Base-by-base conservation (phyloP, 495 filamentous ascomycete genomes). In the Baudoinia panamericana region DNA sequence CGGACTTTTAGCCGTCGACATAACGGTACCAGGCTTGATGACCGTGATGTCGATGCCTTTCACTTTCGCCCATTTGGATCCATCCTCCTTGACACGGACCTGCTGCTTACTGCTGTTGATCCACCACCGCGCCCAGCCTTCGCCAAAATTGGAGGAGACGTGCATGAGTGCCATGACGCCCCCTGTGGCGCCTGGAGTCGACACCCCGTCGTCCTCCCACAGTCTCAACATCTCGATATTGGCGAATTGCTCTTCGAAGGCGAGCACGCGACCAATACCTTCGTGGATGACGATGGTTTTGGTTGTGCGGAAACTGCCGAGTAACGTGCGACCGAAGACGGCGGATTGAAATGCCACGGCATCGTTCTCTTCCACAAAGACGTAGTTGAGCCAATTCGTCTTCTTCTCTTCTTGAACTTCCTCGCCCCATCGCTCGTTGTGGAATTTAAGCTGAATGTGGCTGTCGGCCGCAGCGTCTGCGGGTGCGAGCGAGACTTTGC, bases 351-450 rank as follows among this genome's bases (percentile, higher is more conserved):
- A 60, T 5, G 48, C 34, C 13, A 30, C 53, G 9, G 57, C 49
- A 19, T 49, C 56, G 41, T 19, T 41, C 7, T 40, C 39, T 13
- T 43, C 26, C 7, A 46, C 48, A 28, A 64, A 58, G 10, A 58
- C 43, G 32, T 63, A 64, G 41, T 63, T 64, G 25, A 64, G 51
- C 61, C 61, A 63, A 20, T 36, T 53, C 11, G 61, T 61, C 34
- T 52, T 53, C n/a, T 40, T 46, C 9, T 42, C 51, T 12, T 47
- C 43, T 11, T 36, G 11, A 9, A 46, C 24, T 25, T 22, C 17
- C 9, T 16, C 36, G n/a, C 45, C 51, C 36, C 43, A 54, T 5
- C 18, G 29, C 5, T 42, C 39, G 20, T 50, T 45, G 32, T 63
- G 57, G 40, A 56, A 60, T 26, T 39, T 44, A 13, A 63, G 41